Conservation (phyloP, 495 filamentous ascomycete genomes). For the Tuber borchii region DNA sequence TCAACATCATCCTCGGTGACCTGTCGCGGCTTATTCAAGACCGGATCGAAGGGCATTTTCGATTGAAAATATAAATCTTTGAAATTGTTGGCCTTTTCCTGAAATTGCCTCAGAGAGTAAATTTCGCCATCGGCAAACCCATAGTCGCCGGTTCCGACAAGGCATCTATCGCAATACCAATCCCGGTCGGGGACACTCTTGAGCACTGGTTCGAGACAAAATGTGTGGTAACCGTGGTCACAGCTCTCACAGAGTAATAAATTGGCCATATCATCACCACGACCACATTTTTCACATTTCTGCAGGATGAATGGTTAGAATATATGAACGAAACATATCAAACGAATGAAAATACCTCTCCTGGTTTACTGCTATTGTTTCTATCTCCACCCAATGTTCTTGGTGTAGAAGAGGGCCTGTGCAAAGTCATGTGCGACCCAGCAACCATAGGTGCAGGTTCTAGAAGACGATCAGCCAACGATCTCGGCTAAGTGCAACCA, state of each 20-base stretch:
- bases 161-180: slow-evolving; percentile 93
- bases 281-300: slow-evolving; percentile 85
- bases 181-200: slow-evolving; percentile 72
- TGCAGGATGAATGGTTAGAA: slow-evolving; percentile 41
- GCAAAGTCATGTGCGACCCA: slow-evolving; percentile 92
- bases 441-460: slow-evolving; percentile 83
- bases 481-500: slow-evolving; percentile 35
- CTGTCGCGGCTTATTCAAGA: slow-evolving; percentile 66
- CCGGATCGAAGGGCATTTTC: slow-evolving; percentile 83
- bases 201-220: slow-evolving; percentile 83
- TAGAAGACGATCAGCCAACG: slow-evolving; percentile 44
- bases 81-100: slow-evolving; percentile 91
- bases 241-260: slow-evolving; percentile 89
- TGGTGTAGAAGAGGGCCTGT: slow-evolving; percentile 66
- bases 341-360: slow-evolving; percentile 57
- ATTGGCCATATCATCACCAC: slow-evolving; percentile 61
- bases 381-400: slow-evolving; percentile 58
- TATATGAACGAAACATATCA: slow-evolving; percentile 6
- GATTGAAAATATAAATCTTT: slow-evolving; percentile 87
- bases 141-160: slow-evolving; percentile 94
- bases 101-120: slow-evolving; percentile 93
- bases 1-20: slow-evolving; percentile 96
- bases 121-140: slow-evolving; percentile 96
- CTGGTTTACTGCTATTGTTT: slow-evolving; percentile 58
- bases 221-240: slow-evolving; percentile 78